These are phyloP conservation scores for Smallanthus sonchifolius DNA, from an alignment of 129 eudicot genomes.

Conservation along the genomic window DNA sequence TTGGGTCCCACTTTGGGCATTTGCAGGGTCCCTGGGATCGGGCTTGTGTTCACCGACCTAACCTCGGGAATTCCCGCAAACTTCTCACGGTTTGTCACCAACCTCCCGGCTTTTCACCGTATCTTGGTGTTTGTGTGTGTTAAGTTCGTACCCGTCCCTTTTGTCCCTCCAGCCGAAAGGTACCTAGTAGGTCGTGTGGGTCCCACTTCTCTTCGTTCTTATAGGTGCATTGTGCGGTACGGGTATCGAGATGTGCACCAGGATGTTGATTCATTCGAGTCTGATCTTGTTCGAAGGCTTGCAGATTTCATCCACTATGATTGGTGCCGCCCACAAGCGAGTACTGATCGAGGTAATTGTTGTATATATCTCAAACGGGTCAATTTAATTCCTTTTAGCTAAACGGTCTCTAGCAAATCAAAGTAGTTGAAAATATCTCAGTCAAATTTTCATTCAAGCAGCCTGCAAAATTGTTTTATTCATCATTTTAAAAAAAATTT, in stretches of 20 bases:
- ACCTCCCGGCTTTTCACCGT: constrained; percentile 89
- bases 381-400: neutral
- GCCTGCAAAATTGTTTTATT: neutral
- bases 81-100: constrained; percentile 87
- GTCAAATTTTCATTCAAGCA: neutral
- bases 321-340: constrained; percentile 38
- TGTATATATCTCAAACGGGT: neutral
- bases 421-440: neutral
- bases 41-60: constrained; percentile 78
- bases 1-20: constrained; percentile 92
- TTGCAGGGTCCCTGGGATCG: constrained; percentile 83
- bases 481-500: neutral
- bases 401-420: neutral
- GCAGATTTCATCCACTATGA: constrained; percentile 65
- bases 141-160: constrained; percentile 83
- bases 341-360: constrained; percentile 18
- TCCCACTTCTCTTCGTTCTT: constrained; percentile 67
- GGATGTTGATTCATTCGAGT: constrained; percentile 77
- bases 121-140: constrained; percentile 76
- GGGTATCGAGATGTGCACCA: constrained; percentile 92
- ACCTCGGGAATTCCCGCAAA: constrained; percentile 87
- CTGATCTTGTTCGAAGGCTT: constrained; percentile 59
- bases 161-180: constrained; percentile 72
- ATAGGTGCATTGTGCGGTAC: constrained; percentile 83
- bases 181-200: constrained; percentile 84